Percentiles rank a stretch among this genome's conserved stretches.
These are phyloP conservation scores for Umbelopsis vinacea DNA, from an alignment of 192 early-diverging fungal species.

Conservation along the genomic window DNA sequence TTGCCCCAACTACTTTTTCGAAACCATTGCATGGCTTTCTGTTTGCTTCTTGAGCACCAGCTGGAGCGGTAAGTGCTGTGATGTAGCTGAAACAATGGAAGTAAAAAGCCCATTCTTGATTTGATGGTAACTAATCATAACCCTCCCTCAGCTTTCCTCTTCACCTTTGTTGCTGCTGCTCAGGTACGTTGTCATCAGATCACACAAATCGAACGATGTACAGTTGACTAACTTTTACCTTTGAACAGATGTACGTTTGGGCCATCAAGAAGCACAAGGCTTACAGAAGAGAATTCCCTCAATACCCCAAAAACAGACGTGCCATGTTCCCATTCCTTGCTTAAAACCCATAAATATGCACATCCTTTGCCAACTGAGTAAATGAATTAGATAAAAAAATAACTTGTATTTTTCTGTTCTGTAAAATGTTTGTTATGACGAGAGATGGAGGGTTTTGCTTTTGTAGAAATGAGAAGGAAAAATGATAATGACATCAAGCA, in stretches of 20 bases:
- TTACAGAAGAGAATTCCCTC: slow-evolving; percentile 89
- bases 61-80: slow-evolving; percentile 47
- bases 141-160: slow-evolving; percentile 53
- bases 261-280: slow-evolving; percentile 94
- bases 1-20: slow-evolving; percentile 94
- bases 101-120: too few relatives aligned
- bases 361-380: background rate
- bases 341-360: slow-evolving; percentile 30
- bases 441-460: background rate
- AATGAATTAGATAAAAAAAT: slow-evolving; percentile 1
- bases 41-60: slow-evolving; percentile 76
- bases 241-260: slow-evolving; percentile 84
- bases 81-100: too few relatives aligned
- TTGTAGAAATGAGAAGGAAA: slow-evolving; percentile 3
- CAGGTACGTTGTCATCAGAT: slow-evolving; percentile 44
- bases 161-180: slow-evolving; percentile 70
- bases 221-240: background rate
- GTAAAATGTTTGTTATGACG: background rate
- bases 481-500: background rate
- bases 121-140: background rate
- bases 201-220: background rate
- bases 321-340: slow-evolving; percentile 74
- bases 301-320: slow-evolving; percentile 87
- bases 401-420: background rate
- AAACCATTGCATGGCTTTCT: slow-evolving; percentile 81